These are phyloP conservation scores for Anisodus acutangulus DNA, from an alignment of 257 asterid genomes.

Conservation along the genomic window DNA sequence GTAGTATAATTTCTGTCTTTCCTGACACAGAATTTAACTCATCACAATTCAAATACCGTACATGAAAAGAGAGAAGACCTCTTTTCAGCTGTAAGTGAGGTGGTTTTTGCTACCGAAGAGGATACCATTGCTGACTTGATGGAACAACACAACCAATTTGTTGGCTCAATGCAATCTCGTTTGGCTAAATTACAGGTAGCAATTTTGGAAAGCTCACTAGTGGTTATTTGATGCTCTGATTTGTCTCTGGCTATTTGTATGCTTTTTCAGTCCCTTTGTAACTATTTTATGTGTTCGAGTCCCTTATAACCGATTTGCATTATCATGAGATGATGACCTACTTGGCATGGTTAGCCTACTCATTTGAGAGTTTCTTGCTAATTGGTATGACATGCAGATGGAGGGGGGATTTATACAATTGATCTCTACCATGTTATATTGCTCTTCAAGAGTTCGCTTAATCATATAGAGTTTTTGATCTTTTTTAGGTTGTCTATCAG, in stretches of 20 bases:
- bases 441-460: neutral
- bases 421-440: neutral
- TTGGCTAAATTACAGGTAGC: conserved; percentile 85
- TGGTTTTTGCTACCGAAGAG: conserved; percentile 68
- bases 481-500: conserved; percentile 67
- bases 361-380: neutral
- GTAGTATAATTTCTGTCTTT: conserved; percentile 19
- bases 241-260: neutral
- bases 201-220: conserved; percentile 9
- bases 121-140: conserved; percentile 73
- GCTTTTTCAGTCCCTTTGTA: conserved; percentile 15
- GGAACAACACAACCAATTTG: conserved; percentile 77
- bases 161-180: conserved; percentile 88
- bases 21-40: conserved; percentile 23
- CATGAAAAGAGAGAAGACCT: conserved; percentile 58
- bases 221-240: neutral
- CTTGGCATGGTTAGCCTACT: conserved; percentile 10
- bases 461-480: conserved; percentile 18
- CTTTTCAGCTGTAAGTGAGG: conserved; percentile 58
- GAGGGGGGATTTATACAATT: neutral
- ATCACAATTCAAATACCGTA: neutral
- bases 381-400: neutral
- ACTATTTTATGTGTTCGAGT: neutral
- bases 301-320: neutral
- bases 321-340: neutral